Evolutionary conservation across 768 basidiomycete genomes (phyloP), one percentile per base, ranked within the genome.

Genomic region (Omphalotus guepiniiformis): DNA sequence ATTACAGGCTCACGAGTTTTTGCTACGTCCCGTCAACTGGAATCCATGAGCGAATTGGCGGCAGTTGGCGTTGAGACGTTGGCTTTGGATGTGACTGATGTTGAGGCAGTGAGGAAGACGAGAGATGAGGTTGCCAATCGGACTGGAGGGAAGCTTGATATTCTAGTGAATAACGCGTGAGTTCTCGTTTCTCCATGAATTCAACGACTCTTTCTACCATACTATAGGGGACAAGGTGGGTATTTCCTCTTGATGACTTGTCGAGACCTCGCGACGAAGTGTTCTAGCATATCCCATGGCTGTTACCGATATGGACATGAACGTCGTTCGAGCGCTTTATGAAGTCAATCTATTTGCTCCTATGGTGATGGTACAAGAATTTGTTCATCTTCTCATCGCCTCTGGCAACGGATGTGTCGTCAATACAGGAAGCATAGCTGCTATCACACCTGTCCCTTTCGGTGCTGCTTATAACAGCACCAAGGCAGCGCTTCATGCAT

Each of bases 161-260:
- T 66, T n/a, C 52, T 65, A 8, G 59, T 65, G 7, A 66, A 58
- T 39, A 62, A 62, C 43, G 59, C 61, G 61, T 62, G 35, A 37
- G 53, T 49, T 4, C 22, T n/a, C n/a, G n/a, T n/a, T n/a, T n/a
- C n/a, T 37, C 26, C 28, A 34, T 29, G 25, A 40, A 34, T 15
- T 6, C 7, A n/a, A 16, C 23, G 4, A 30, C 16, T 15, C 13
- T 22, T 36, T 43, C 12, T 8, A 43, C 6, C 41, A 42, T n/a
- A 18, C 13, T 43, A 6, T 22, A 54, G 53, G n/a, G 53, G 53
- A 32, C 45, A 49, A 48, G 45, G 53, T 42, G 21, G 11, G 53
- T 21, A 16, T 30, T 22, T 8, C 8, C 25, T 9, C 22, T 32
- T 32, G 30, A 32, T 64, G 3, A 62, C 60, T 3, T 43, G 62